Conservation (phyloP, 164 flowering plant genomes). For the Chimonanthus salicifolius region DNA sequence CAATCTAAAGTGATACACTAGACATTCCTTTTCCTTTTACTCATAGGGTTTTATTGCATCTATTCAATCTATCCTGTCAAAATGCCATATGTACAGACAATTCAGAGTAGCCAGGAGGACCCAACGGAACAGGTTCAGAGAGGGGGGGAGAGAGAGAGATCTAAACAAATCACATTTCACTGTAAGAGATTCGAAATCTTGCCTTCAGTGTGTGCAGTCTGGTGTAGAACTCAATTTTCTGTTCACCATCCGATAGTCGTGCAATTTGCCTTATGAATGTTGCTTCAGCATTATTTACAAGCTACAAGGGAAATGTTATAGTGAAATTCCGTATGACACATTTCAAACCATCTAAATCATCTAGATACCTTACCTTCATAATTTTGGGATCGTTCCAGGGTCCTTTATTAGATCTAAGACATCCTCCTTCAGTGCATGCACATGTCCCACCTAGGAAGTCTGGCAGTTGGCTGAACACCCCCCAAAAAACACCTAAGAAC, state of each 20-base stretch:
- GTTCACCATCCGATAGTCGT: slow-evolving; percentile 32
- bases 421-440: slow-evolving; percentile 77
- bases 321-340: not conserved
- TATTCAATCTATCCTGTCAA: too few relatives aligned
- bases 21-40: too few relatives aligned
- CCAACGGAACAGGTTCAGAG: too few relatives aligned
- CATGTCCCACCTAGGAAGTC: slow-evolving; percentile 96
- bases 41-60: too few relatives aligned
- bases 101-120: too few relatives aligned
- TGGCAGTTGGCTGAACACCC: slow-evolving; percentile 75
- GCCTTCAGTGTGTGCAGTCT: slow-evolving; percentile 50
- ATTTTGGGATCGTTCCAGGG: slow-evolving; percentile 93
- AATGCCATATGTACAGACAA: too few relatives aligned
- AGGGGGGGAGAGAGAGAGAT: too few relatives aligned
- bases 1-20: too few relatives aligned
- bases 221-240: slow-evolving; percentile 32
- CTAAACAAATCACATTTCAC: too few relatives aligned
- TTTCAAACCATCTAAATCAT: not conserved
- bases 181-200: slow-evolving; percentile 2
- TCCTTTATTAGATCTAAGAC: slow-evolving; percentile 80
- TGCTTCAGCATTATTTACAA: slow-evolving; percentile 57
- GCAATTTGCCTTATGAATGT: slow-evolving; percentile 38
- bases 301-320: slow-evolving; percentile 24
- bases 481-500: slow-evolving; percentile 1
- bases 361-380: slow-evolving; percentile 46